Evolutionary conservation across 2,329 filamentous ascomycete genomes (phyloP).

Genomic region (Fusarium sp.): DNA sequence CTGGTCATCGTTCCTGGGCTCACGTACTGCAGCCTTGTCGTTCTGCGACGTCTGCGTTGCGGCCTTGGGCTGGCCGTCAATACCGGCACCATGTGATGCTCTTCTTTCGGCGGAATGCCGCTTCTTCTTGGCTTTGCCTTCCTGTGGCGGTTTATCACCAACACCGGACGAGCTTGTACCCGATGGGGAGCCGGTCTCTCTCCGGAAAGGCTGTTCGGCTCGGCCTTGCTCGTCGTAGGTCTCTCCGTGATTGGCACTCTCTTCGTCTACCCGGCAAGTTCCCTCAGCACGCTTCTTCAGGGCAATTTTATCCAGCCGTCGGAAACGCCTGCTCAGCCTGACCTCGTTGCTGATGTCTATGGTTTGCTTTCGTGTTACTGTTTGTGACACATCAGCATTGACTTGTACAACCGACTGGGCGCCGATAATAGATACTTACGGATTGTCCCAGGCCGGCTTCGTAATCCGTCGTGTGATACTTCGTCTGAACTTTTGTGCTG

Average conservation of each 20-base stretch:
- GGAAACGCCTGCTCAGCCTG: slow-evolving; percentile 48
- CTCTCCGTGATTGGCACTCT: slow-evolving; percentile 1
- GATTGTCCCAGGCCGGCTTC: slow-evolving; percentile 26
- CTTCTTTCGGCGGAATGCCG: slow-evolving; percentile 6
- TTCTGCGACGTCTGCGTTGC: background rate
- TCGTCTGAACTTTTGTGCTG: background rate
- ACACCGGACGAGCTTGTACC: slow-evolving; percentile 3
- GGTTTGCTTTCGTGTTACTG: slow-evolving; percentile 38
- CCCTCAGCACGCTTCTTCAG: slow-evolving; percentile 1
- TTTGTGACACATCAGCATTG: slow-evolving; percentile 6
- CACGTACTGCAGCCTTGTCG: background rate
- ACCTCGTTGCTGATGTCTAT: slow-evolving; percentile 44
- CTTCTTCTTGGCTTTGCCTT: slow-evolving; percentile 12
- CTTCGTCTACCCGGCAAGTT: slow-evolving; percentile 10
- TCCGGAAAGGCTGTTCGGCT: background rate
- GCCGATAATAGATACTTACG: slow-evolving; percentile 13
- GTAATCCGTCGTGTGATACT: background rate
- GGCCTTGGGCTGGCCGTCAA: background rate
- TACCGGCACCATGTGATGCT: slow-evolving; percentile 3
- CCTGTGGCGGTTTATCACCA: slow-evolving; percentile 1
- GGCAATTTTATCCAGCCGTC: slow-evolving; percentile 12
- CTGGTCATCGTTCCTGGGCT: background rate
- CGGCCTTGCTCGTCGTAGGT: slow-evolving; percentile 12
- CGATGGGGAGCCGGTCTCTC: background rate
- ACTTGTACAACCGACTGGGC: background rate